A percentile compares a stretch with the other conserved stretches of the same genome.
phyloP scores from a whole-genome alignment of 257 asterid species.

The Linaria vulgaris region DNA sequence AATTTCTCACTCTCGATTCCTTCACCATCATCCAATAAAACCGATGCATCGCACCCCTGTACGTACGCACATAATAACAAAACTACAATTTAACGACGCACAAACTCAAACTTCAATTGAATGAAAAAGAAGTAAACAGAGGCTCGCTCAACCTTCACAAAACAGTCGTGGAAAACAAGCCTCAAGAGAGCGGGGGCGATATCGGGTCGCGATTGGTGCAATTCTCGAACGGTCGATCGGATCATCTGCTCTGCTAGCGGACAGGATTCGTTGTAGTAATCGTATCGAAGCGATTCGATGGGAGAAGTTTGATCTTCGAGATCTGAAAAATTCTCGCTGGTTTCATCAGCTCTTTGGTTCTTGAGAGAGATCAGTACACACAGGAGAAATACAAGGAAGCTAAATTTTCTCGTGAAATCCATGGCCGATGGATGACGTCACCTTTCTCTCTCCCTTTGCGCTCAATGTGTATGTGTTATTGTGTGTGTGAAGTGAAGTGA shows the following conservation, averaged over 20 bases:
- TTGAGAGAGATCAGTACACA: constrained; percentile 40
- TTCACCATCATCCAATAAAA: constrained; percentile 56
- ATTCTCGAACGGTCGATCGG: constrained; percentile 31
- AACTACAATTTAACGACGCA: background rate
- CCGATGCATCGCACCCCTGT: constrained; percentile 81
- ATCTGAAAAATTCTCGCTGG: constrained; percentile 18
- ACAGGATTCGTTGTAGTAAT: constrained; percentile 42
- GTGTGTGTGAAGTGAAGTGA: no score
- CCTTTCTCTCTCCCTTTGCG: no score
- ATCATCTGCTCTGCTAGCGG: constrained; percentile 43
- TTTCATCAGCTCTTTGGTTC: constrained; percentile 46
- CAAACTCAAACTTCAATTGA: constrained; percentile 21
- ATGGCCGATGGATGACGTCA: background rate
- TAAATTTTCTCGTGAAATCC: constrained; percentile 38
- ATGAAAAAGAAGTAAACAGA: no score
- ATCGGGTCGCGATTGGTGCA: constrained; percentile 26
- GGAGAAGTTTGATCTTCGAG: no score
- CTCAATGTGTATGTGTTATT: no score
- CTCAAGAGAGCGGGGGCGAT: constrained; percentile 45
- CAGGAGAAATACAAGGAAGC: constrained; percentile 33
- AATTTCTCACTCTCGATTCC: constrained; percentile 54
- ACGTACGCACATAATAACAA: background rate
- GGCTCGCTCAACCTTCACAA: no score
- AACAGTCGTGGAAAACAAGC: constrained; percentile 51
- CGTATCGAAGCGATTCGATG: constrained; percentile 27